Evolutionary conservation across 768 basidiomycete species (phyloP).

Genomic region (Asterophora lycoperdoides): DNA sequence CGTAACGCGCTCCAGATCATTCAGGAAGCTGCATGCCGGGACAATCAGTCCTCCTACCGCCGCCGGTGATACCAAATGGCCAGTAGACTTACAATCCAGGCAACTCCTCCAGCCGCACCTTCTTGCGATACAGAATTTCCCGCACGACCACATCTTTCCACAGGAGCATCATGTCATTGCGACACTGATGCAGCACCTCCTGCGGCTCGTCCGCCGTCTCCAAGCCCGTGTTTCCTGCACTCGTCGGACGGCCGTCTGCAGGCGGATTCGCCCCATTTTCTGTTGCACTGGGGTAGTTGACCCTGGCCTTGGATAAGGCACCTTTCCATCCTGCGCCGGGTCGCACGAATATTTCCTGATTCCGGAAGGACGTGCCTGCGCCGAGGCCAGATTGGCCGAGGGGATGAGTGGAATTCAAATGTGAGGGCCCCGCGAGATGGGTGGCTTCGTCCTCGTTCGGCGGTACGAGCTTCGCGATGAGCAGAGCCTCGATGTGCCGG

Average conservation of each 20-base stretch:
- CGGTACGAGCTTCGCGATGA: slow-evolving; percentile 68
- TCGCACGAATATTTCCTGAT: slow-evolving; percentile 56
- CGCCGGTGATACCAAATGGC: neutral
- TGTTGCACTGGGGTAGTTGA: slow-evolving; percentile 26
- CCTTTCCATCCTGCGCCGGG: slow-evolving; percentile 68
- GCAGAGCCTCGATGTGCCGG: slow-evolving; percentile 61
- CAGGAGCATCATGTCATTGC: slow-evolving; percentile 59
- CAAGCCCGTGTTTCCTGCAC: slow-evolving; percentile 42
- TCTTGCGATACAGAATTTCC: slow-evolving; percentile 49
- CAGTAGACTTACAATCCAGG: slow-evolving; percentile 65
- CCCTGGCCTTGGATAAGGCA: slow-evolving; percentile 43
- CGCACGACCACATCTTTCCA: slow-evolving; percentile 64
- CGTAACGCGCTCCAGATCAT: slow-evolving; percentile 64
- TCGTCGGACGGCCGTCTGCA: slow-evolving; percentile 32
- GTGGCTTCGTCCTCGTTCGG: slow-evolving; percentile 58
- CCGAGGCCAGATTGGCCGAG: slow-evolving; percentile 16
- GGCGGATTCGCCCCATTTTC: slow-evolving; percentile 9
- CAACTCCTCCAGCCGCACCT: slow-evolving; percentile 64
- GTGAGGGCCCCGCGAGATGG: slow-evolving; percentile 29
- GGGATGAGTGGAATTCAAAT: slow-evolving; percentile 13
- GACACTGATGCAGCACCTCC: slow-evolving; percentile 53
- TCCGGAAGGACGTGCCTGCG: slow-evolving; percentile 23
- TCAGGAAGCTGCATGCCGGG: slow-evolving; percentile 51
- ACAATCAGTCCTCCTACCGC: slow-evolving; percentile 8
- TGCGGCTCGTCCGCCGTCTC: slow-evolving; percentile 57